Evolutionary conservation across 768 basidiomycete species (phyloP).

Genomic region (Tricholomella constricta): DNA sequence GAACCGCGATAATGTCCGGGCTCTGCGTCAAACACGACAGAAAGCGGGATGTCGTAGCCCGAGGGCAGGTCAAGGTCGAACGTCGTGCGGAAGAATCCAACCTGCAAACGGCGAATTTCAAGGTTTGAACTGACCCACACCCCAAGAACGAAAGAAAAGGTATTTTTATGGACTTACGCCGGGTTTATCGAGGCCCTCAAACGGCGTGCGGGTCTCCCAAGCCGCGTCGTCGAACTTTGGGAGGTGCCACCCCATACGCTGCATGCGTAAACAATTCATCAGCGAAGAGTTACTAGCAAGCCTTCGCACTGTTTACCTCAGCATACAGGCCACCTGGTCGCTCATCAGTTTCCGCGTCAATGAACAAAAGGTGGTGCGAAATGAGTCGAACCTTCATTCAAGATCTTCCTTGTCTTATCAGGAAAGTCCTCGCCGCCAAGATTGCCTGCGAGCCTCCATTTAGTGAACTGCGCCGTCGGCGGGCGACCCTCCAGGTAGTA

Average conservation of each 20-base stretch:
- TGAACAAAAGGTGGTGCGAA: background rate
- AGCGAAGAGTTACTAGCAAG: no score
- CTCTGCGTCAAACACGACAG: conserved; percentile 10
- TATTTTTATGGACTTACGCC: no score
- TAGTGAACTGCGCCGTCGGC: conserved; percentile 9
- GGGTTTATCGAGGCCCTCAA: conserved; percentile 14
- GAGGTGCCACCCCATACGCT: conserved; percentile 21
- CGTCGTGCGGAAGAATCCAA: conserved; percentile 20
- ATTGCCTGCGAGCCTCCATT: conserved; percentile 18
- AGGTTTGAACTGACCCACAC: no score
- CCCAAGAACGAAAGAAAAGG: no score
- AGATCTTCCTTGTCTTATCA: conserved; percentile 17
- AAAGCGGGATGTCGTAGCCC: conserved; percentile 15
- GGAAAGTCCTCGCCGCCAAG: conserved; percentile 15
- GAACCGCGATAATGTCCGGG: conserved; percentile 15
- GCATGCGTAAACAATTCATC: background rate
- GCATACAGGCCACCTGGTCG: conserved; percentile 17
- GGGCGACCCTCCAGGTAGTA: conserved; percentile 18
- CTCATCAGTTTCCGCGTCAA: background rate
- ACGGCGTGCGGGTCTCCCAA: conserved; percentile 17
- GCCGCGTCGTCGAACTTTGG: conserved; percentile 18
- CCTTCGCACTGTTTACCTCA: conserved; percentile 10
- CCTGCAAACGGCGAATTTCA: no score
- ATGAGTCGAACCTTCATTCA: conserved; percentile 18
- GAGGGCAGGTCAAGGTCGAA: conserved; percentile 14